phyloP scores from a whole-genome alignment of 768 basidiomycete genomes.

The Mycena indigotica region DNA sequence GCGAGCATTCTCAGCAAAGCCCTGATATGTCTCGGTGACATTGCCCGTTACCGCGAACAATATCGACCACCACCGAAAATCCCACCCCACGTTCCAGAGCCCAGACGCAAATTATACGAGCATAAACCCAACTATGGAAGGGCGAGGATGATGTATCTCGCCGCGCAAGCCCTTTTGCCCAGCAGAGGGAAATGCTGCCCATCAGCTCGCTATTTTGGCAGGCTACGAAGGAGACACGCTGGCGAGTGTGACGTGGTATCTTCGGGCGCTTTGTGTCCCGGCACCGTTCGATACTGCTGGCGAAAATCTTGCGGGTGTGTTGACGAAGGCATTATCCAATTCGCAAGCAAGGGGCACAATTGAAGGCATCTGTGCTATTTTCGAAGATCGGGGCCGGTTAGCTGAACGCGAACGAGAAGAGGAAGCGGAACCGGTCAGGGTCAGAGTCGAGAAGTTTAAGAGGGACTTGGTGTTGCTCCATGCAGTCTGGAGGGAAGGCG shows the following conservation, averaged over 20 bases:
- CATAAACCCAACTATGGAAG: conserved; percentile 85
- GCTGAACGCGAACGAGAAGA: conserved; percentile 31
- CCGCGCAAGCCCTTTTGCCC: conserved; percentile 83
- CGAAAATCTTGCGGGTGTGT: conserved; percentile 78
- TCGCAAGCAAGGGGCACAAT: neutral
- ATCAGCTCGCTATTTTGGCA: conserved; percentile 82
- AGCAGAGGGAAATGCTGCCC: conserved; percentile 90
- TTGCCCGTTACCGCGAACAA: conserved; percentile 90
- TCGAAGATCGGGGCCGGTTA: neutral
- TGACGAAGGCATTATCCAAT: conserved; percentile 55
- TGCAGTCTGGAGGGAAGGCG: conserved; percentile 60
- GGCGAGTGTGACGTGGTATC: conserved; percentile 80
- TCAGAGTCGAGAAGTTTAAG: conserved; percentile 67
- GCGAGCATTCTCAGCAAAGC: conserved; percentile 73
- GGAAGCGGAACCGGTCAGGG: conserved; percentile 52
- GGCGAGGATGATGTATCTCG: conserved; percentile 77
- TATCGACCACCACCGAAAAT: conserved; percentile 40
- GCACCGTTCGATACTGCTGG: conserved; percentile 85
- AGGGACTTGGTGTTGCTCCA: conserved; percentile 76
- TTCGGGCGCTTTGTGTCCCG: conserved; percentile 85
- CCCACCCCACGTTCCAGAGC: conserved; percentile 42
- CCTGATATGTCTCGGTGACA: conserved; percentile 89
- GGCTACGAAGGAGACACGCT: conserved; percentile 81
- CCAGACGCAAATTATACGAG: conserved; percentile 59
- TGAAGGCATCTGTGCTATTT: no score